Conservation (phyloP, 2,329 filamentous ascomycete species). For the Phaeosphaeriaceae sp. region DNA sequence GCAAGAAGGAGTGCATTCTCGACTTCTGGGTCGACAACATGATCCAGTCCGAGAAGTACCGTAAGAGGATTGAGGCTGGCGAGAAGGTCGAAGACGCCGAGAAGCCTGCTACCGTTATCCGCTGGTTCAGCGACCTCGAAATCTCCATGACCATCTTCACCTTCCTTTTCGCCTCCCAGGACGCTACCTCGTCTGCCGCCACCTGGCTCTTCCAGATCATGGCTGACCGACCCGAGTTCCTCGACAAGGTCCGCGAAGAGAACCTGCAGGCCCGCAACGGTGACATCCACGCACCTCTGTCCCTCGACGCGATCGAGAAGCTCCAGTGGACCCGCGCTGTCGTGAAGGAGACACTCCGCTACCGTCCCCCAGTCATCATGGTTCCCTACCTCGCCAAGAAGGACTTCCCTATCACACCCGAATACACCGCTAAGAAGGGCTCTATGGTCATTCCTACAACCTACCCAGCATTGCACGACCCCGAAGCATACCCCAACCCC, state of each 20-base stretch:
- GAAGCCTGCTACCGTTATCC: conserved; percentile 83
- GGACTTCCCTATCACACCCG: conserved; percentile 85
- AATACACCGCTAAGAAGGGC: conserved; percentile 92
- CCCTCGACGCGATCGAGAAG: conserved; percentile 86
- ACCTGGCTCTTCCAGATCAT: conserved; percentile 96
- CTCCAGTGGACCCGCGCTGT: conserved; percentile 91
- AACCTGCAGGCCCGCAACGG: conserved; percentile 80
- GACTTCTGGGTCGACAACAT: conserved; percentile 87
- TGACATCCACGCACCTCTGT: conserved; percentile 72
- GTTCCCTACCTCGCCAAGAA: conserved; percentile 96
- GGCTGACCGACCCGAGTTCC: conserved; percentile 90
- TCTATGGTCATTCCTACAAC: conserved; percentile 94
- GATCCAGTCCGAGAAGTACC: conserved; percentile 83
- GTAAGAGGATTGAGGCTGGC: conserved; percentile 77
- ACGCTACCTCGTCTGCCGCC: conserved; percentile 90
- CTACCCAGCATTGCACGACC: conserved; percentile 89
- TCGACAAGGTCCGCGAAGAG: conserved; percentile 91
- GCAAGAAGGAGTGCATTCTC: conserved; percentile 89
- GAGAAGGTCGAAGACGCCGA: conserved; percentile 64
- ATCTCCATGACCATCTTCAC: conserved; percentile 94
- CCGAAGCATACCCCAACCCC: conserved; percentile 88
- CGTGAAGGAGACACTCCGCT: conserved; percentile 73
- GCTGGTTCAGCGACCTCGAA: conserved; percentile 88
- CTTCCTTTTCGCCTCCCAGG: conserved; percentile 96
- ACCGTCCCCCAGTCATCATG: conserved; percentile 96